phyloP scores from a whole-genome alignment of 1,284 basidiomycete species.

The Quambalaria eucalypti region DNA sequence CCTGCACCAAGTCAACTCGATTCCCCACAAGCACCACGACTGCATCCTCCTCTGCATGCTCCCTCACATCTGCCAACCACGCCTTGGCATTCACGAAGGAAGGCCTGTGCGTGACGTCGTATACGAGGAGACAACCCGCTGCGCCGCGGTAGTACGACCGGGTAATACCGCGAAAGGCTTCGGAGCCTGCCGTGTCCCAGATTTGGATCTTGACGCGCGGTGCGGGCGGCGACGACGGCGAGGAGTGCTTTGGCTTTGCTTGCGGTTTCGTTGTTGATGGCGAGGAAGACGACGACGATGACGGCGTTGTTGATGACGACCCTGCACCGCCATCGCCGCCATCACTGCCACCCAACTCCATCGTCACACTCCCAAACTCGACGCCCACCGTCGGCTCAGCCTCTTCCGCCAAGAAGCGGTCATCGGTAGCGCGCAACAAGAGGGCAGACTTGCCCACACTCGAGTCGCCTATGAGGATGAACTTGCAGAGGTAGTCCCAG shows the following conservation, averaged over 20 bases:
- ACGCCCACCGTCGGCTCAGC: conserved; percentile 43
- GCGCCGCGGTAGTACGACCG: conserved; percentile 42
- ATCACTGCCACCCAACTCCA: conserved; percentile 23
- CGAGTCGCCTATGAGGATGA: conserved; percentile 39
- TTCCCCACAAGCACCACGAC: conserved; percentile 40
- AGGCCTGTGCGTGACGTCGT: conserved; percentile 28
- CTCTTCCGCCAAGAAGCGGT: conserved; percentile 32
- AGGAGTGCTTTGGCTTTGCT: neutral
- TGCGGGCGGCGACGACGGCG: neutral
- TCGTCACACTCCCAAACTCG: conserved; percentile 41
- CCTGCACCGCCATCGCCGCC: no score
- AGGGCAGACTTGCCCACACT: conserved; percentile 43
- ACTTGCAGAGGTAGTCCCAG: conserved; percentile 45
- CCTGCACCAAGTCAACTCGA: conserved; percentile 29
- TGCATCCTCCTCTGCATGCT: conserved; percentile 38
- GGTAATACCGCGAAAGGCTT: conserved; percentile 39
- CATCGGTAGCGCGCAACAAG: conserved; percentile 36
- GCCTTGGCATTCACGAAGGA: conserved; percentile 28
- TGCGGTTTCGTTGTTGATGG: neutral
- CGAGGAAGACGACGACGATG: neutral
- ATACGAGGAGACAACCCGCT: conserved; percentile 41
- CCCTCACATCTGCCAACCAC: conserved; percentile 38
- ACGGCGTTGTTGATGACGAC: no score
- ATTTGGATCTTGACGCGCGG: conserved; percentile 41
- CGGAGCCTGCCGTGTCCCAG: conserved; percentile 43